These are phyloP conservation scores for Wickerhamomyces canadensis DNA, from an alignment of 805 yeast species.

Conservation along the genomic window DNA sequence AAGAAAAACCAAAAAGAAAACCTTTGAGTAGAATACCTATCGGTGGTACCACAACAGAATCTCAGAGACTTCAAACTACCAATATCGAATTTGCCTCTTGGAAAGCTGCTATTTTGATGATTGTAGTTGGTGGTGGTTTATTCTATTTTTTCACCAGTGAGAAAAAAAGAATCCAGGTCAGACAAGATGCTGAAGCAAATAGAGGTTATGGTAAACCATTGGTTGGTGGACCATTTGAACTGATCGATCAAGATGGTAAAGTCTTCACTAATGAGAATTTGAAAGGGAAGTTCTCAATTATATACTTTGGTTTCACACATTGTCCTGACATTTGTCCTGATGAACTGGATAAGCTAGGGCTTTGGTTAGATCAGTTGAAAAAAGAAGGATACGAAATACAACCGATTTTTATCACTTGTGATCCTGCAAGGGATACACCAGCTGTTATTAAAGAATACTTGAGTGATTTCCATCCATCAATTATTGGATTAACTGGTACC, in stretches of 20 bases:
- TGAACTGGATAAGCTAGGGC: conserved; percentile 87
- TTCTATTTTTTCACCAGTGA: conserved; percentile 71
- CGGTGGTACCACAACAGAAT: conserved; percentile 44
- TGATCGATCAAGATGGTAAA: conserved; percentile 66
- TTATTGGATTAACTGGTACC: conserved; percentile 87
- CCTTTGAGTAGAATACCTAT: conserved; percentile 79
- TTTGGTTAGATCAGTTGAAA: conserved; percentile 55
- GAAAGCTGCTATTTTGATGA: conserved; percentile 69
- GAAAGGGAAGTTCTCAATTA: conserved; percentile 69
- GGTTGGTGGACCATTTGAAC: conserved; percentile 84
- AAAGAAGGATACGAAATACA: conserved; percentile 55
- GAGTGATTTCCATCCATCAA: conserved; percentile 82
- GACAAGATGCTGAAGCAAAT: conserved; percentile 77
- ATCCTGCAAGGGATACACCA: conserved; percentile 92
- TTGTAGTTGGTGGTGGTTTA: conserved; percentile 64
- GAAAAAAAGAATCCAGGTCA: conserved; percentile 66
- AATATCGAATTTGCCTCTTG: conserved; percentile 75
- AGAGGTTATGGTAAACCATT: conserved; percentile 89
- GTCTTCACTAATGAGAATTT: conserved; percentile 74
- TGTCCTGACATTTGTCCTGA: conserved; percentile 99
- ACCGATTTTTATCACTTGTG: conserved; percentile 93
- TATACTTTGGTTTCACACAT: conserved; percentile 96
- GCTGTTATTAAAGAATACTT: conserved; percentile 78
- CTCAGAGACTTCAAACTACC: conserved; percentile 29
- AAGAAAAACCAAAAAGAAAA: conserved; percentile 30